Percentiles rank a stretch among this genome's conserved stretches.
Conservation (phyloP, 2,329 filamentous ascomycete genomes). For the Ophiostoma himal-ulmi region DNA sequence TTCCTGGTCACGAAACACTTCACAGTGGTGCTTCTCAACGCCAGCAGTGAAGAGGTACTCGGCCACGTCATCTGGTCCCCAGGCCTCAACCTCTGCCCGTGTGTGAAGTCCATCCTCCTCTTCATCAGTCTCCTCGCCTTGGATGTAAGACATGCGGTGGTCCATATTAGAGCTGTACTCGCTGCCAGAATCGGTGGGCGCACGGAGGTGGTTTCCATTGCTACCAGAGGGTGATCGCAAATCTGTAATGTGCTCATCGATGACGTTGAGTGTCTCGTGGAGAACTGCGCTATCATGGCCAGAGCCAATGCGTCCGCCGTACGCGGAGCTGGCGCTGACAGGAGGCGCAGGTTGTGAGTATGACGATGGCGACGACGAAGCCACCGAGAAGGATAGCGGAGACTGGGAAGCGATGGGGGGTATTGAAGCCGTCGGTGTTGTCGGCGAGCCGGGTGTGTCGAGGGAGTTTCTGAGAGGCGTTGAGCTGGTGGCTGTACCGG, state of each 20-base stretch:
- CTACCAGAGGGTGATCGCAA: constrained; percentile 52
- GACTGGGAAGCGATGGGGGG: constrained; percentile 29
- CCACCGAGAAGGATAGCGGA: neutral
- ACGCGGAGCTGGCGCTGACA: constrained; percentile 32
- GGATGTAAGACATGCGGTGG: constrained; percentile 80
- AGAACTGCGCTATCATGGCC: constrained; percentile 69
- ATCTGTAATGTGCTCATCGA: constrained; percentile 94
- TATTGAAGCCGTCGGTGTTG: constrained; percentile 21
- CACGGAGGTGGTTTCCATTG: constrained; percentile 47
- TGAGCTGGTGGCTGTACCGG: neutral
- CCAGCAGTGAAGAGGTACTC: constrained; percentile 81
- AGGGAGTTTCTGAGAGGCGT: neutral
- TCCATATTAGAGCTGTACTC: constrained; percentile 79
- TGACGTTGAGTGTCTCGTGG: constrained; percentile 91
- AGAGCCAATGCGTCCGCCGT: constrained; percentile 33
- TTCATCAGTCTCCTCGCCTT: constrained; percentile 91
- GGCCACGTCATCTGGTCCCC: constrained; percentile 77
- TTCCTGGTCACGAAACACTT: constrained; percentile 92
- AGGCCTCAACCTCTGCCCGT: constrained; percentile 66
- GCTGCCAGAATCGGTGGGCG: constrained; percentile 71
- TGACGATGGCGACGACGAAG: neutral
- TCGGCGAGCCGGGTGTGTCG: constrained; percentile 30
- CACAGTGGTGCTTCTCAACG: constrained; percentile 83
- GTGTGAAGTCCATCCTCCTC: constrained; percentile 71
- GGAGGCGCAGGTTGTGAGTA: constrained; percentile 26